Conservation (phyloP, 306 rosid genomes). For the Clitoria ternatea region DNA sequence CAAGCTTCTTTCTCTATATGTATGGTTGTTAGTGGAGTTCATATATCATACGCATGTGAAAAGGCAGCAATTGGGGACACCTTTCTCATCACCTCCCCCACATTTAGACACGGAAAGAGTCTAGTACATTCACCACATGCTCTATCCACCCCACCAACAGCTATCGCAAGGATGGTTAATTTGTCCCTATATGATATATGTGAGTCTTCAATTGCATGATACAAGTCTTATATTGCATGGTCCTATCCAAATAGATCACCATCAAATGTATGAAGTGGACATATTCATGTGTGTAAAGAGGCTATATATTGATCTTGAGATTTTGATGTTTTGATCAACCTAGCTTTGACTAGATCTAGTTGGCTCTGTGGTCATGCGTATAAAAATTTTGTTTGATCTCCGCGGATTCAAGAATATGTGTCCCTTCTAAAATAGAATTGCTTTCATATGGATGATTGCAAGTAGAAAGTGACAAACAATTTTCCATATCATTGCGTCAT, state of each 20-base stretch:
- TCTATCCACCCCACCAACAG: neutral
- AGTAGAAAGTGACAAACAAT: conserved; percentile 4
- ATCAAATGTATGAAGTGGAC: neutral
- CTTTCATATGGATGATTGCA: neutral
- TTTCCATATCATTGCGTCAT: neutral
- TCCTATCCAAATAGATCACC: neutral
- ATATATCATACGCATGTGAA: neutral
- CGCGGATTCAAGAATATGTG: neutral
- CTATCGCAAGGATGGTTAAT: neutral
- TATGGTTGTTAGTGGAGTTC: conserved; percentile 12
- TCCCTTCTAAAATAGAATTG: conserved; percentile 11
- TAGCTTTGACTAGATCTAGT: neutral
- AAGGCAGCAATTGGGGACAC: neutral
- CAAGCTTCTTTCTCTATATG: conserved; percentile 13
- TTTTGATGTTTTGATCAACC: neutral
- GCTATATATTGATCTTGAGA: neutral
- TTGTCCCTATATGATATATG: neutral
- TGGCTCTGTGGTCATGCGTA: neutral
- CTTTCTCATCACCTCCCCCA: neutral
- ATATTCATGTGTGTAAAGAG: neutral
- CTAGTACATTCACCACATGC: neutral
- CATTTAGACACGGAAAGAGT: neutral
- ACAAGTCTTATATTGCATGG: neutral
- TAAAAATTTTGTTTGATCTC: neutral
- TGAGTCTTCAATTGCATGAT: neutral